phyloP scores from a whole-genome alignment of 1,139 yeast species.

The Wickerhamomyces sp. region DNA sequence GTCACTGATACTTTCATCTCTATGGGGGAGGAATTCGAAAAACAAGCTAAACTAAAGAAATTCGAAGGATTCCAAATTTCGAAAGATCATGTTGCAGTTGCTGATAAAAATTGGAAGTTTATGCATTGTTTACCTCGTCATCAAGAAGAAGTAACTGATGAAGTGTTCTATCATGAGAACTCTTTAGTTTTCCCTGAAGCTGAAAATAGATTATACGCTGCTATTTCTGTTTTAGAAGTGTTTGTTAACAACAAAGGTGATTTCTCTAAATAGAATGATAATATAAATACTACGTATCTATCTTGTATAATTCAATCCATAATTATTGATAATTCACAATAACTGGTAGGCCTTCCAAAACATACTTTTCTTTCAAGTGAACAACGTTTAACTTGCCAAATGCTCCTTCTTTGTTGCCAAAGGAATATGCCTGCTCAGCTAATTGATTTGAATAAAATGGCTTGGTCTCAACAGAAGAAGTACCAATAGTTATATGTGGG shows the following conservation, averaged over 20 bases:
- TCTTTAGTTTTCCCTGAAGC: constrained; percentile 93
- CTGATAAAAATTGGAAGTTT: constrained; percentile 72
- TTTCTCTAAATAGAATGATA: constrained; percentile 27
- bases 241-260: constrained; percentile 83
- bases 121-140: constrained; percentile 99
- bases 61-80: constrained; percentile 86
- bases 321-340: constrained; percentile 13
- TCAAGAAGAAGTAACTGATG: constrained; percentile 89
- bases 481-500: constrained; percentile 79
- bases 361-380: constrained; percentile 15
- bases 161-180: constrained; percentile 78
- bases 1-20: constrained; percentile 99
- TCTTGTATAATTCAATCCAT: no score
- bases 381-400: constrained; percentile 16
- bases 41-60: constrained; percentile 63
- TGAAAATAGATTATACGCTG: constrained; percentile 93
- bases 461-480: constrained; percentile 39
- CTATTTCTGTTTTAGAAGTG: constrained; percentile 88
- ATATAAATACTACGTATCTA: no score
- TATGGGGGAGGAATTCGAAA: constrained; percentile 94
- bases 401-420: constrained; percentile 11
- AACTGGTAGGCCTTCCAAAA: constrained; percentile 10
- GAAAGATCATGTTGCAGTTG: constrained; percentile 53
- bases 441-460: constrained; percentile 50
- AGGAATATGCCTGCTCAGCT: constrained; percentile 23